Conservation (phyloP, 768 basidiomycete genomes). For the Auricularia sp. region DNA sequence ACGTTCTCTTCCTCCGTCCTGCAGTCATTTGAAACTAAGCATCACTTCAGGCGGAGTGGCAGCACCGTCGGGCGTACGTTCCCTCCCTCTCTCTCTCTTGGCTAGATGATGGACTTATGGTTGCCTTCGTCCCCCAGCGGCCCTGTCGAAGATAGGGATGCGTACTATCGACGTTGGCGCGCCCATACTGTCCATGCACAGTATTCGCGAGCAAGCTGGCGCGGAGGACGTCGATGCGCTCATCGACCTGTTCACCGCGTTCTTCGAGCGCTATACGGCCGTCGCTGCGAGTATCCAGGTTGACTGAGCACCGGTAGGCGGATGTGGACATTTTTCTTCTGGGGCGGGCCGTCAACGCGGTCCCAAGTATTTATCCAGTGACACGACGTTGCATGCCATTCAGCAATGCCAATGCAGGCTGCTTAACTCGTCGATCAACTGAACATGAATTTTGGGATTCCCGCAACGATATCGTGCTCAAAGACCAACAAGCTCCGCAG, state of each 20-base stretch:
- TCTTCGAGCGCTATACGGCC: constrained; percentile 71
- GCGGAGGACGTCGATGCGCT: constrained; percentile 63
- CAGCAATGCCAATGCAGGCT: no score
- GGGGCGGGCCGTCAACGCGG: no score
- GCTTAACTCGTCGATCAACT: no score
- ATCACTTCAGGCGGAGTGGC: constrained; percentile 27
- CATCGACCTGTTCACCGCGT: constrained; percentile 73
- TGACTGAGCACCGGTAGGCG: constrained; percentile 23
- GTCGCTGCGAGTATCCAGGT: constrained; percentile 56
- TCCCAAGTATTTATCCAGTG: no score
- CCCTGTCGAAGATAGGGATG: constrained; percentile 75
- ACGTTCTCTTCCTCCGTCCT: not conserved
- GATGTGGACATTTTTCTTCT: no score
- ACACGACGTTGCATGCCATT: no score
- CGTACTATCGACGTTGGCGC: constrained; percentile 91
- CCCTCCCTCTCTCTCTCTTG: not conserved
- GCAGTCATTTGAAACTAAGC: not conserved
- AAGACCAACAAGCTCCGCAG: no score
- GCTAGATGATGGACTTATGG: not conserved
- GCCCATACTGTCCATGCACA: constrained; percentile 91
- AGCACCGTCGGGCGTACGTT: constrained; percentile 73
- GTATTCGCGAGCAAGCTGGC: constrained; percentile 83
- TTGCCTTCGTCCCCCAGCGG: constrained; percentile 25
- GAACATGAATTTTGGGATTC: no score
- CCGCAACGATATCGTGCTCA: no score